phyloP scores from a whole-genome alignment of 495 filamentous ascomycete species.

The Penicillium subrubescens region DNA sequence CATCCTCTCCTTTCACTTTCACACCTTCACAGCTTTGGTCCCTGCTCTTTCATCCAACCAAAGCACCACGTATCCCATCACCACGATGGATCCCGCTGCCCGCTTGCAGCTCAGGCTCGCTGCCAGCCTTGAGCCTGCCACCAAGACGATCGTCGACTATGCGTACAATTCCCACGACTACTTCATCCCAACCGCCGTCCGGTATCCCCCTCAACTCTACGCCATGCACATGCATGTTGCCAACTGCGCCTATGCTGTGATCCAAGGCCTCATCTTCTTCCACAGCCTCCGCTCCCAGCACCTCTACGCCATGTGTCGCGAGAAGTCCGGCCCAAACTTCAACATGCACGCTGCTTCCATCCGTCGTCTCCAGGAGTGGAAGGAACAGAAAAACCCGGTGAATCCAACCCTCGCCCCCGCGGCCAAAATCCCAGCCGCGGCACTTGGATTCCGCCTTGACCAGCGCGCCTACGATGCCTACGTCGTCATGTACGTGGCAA shows the following conservation, averaged over 20 bases:
- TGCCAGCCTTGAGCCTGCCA: background rate
- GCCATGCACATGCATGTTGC: background rate
- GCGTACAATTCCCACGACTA: background rate
- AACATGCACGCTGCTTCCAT: conserved; percentile 22
- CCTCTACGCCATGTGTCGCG: conserved; percentile 25
- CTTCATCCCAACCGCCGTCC: background rate
- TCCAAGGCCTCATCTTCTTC: conserved; percentile 15
- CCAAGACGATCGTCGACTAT: conserved; percentile 18
- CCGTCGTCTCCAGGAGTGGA: conserved; percentile 25
- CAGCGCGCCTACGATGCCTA: conserved; percentile 20
- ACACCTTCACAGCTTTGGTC: background rate
- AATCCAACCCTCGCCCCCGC: conserved; percentile 22
- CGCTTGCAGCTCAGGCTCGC: no score
- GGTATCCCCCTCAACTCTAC: conserved; percentile 6
- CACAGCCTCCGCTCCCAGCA: conserved; percentile 8
- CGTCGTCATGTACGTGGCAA: background rate
- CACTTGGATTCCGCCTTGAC: conserved; percentile 17
- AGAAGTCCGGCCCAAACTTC: background rate
- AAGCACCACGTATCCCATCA: background rate
- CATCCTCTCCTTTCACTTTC: background rate
- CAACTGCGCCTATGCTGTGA: conserved; percentile 6
- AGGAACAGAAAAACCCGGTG: conserved; percentile 8
- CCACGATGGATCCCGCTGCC: conserved; percentile 1
- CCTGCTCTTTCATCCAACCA: background rate
- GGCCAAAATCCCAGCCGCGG: conserved; percentile 21